Percentiles rank a stretch among this genome's conserved stretches.
These are phyloP conservation scores for Ajuga chamaepitys DNA, from an alignment of 257 asterid species.

Conservation along the genomic window DNA sequence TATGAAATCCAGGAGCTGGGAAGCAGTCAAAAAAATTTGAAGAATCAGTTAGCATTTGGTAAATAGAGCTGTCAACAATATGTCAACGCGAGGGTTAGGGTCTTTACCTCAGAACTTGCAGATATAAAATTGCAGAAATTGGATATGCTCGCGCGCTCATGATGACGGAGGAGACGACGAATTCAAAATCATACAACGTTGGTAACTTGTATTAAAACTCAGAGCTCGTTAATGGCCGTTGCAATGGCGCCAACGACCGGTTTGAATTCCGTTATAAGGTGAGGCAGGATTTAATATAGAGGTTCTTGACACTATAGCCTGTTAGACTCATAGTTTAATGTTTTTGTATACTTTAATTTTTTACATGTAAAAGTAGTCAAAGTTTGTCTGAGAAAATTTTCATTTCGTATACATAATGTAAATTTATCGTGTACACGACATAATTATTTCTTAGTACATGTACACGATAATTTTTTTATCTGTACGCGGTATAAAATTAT, in stretches of 20 bases:
- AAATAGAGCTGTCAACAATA: constrained; percentile 10
- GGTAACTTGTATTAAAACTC: neutral
- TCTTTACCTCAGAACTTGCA: neutral
- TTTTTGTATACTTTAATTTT: too few relatives aligned
- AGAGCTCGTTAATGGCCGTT: neutral
- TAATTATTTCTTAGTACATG: too few relatives aligned
- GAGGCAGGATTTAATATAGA: too few relatives aligned
- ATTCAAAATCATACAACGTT: neutral
- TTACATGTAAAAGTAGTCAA: too few relatives aligned
- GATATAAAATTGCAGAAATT: neutral
- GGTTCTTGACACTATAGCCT: too few relatives aligned
- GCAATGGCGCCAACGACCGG: constrained; percentile 7
- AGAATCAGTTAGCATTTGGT: constrained; percentile 19
- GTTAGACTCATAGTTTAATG: too few relatives aligned
- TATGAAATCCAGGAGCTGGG: constrained; percentile 3
- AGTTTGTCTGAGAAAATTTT: too few relatives aligned
- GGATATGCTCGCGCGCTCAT: neutral
- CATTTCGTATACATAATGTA: too few relatives aligned
- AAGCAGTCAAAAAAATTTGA: constrained; percentile 17
- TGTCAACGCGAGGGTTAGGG: neutral
- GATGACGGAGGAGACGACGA: constrained; percentile 2
- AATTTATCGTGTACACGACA: too few relatives aligned
- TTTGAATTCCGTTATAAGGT: neutral
- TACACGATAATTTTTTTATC: too few relatives aligned
- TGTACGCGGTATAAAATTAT: too few relatives aligned